Conservation (phyloP, 345 rosid species). For the Gossypium mustelinum region DNA sequence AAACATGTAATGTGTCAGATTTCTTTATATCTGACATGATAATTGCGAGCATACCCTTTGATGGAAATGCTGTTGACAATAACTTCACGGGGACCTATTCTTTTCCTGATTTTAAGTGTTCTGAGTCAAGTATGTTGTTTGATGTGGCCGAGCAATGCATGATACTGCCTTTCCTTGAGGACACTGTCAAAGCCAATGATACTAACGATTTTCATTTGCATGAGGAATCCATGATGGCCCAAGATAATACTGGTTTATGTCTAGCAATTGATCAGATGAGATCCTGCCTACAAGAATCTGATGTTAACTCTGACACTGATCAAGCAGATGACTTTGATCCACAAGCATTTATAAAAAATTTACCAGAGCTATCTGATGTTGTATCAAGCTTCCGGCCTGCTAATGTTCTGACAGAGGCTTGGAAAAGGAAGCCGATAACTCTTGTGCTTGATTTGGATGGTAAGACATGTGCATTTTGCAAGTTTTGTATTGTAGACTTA, state of each 20-base stretch:
- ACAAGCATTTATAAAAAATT: conserved; percentile 58
- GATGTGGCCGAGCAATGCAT: conserved; percentile 69
- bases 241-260: conserved; percentile 50
- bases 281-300: conserved; percentile 45
- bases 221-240: conserved; percentile 36
- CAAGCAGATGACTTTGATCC: conserved; percentile 79
- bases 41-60: conserved; percentile 47
- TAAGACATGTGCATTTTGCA: conserved; percentile 22
- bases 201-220: conserved; percentile 38
- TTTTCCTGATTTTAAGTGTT: conserved; percentile 56
- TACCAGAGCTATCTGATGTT: conserved; percentile 79
- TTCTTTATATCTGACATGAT: conserved; percentile 62
- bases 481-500: background rate
- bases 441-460: conserved; percentile 96
- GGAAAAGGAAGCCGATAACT: conserved; percentile 56
- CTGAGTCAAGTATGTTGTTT: conserved; percentile 51
- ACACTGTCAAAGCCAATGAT: conserved; percentile 43
- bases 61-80: conserved; percentile 35
- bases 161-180: conserved; percentile 73
- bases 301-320: conserved; percentile 42
- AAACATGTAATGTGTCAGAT: conserved; percentile 60
- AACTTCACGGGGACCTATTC: conserved; percentile 27
- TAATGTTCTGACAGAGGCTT: conserved; percentile 37
- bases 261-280: conserved; percentile 60
- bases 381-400: conserved; percentile 52